Evolutionary conservation across 352 stramenopile genomes (phyloP), one percentile per base, ranked within the genome.

Genomic region (Globisporangium acanthophoron): DNA sequence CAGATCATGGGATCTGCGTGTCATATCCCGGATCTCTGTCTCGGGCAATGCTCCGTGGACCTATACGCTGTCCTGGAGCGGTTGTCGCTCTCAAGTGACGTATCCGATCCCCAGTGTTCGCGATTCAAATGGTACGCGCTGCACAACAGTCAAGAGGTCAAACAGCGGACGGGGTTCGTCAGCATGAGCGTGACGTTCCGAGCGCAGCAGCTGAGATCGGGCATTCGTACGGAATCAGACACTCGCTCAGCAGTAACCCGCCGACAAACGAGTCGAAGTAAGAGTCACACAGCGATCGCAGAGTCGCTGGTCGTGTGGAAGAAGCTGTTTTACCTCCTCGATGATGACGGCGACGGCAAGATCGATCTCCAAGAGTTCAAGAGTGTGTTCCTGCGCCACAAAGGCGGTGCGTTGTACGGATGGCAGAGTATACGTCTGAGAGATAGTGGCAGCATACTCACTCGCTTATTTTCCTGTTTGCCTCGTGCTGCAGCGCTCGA

Each of bases 251-350:
- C 8, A 12, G 33, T 13, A 39, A 39, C 6, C 33, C 3, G 0
- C 8, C 6, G 8, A 39, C 33, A 39, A 8, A 39, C 33, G 8
- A 39, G 8, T 12, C 24, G 15, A 53, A n/a, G 6, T 16, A 21
- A 53, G n/a, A 40, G 33, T 15, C 41, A 46, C 3, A 47, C 21
- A 1, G 52, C 49, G 44, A 52, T 61, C n/a, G 63, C 67, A 0
- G 67, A 76, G 52, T 52, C 53, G 1, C 61, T 79, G 21, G 56
- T 65, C 0, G 58, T 82, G 21, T 89, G 79, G 79, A 89, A 89
- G 53, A 84, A 85, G 56, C 57, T 92, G 1, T 92, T 90, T 44
- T 87, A 90, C 43, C 43, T 71, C 6, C 49, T 92, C 11, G 82
- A 92, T 33, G 49, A 48, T 4, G 70, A 90, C 31, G 56, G 65